These are phyloP conservation scores for Botrytis paeoniae DNA, from an alignment of 2,329 filamentous ascomycete genomes.

Conservation along the genomic window DNA sequence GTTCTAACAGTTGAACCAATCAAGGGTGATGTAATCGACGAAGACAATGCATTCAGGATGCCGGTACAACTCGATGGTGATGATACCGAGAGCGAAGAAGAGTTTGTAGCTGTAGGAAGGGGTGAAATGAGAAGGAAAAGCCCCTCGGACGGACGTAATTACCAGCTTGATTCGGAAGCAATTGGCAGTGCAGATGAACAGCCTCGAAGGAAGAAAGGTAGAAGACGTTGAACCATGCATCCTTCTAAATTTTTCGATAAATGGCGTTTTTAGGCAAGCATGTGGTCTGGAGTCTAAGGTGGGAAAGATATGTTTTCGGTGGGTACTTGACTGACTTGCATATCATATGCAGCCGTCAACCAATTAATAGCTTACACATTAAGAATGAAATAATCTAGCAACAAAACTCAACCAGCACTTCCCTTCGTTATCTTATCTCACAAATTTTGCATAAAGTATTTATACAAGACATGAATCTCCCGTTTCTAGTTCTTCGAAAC, in stretches of 20 bases:
- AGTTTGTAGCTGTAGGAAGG: slow-evolving; percentile 64
- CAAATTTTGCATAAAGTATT: neutral
- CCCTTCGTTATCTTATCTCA: slow-evolving; percentile 19
- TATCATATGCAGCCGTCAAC: slow-evolving; percentile 15
- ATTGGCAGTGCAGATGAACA: slow-evolving; percentile 42
- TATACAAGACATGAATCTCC: neutral
- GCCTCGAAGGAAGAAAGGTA: slow-evolving; percentile 28
- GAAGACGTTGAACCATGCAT: slow-evolving; percentile 23
- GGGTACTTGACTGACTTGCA: slow-evolving; percentile 19
- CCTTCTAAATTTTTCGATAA: neutral
- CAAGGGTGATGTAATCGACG: slow-evolving; percentile 56
- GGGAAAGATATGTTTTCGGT: slow-evolving; percentile 2
- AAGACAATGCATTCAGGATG: slow-evolving; percentile 72
- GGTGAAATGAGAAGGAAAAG: slow-evolving; percentile 88
- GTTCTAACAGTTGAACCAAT: slow-evolving; percentile 73
- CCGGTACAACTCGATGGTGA: slow-evolving; percentile 90
- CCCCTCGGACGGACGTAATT: slow-evolving; percentile 68
- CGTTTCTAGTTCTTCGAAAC: neutral
- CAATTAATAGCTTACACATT: slow-evolving; percentile 22
- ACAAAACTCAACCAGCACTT: slow-evolving; percentile 6
- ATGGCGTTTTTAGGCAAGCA: neutral
- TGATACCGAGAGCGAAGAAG: slow-evolving; percentile 93
- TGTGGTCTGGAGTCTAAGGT: slow-evolving; percentile 8
- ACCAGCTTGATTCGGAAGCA: slow-evolving; percentile 56
- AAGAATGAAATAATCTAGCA: slow-evolving; percentile 12